Conservation (phyloP, 2,329 filamentous ascomycete genomes). For the Leptographium galeiforme region DNA sequence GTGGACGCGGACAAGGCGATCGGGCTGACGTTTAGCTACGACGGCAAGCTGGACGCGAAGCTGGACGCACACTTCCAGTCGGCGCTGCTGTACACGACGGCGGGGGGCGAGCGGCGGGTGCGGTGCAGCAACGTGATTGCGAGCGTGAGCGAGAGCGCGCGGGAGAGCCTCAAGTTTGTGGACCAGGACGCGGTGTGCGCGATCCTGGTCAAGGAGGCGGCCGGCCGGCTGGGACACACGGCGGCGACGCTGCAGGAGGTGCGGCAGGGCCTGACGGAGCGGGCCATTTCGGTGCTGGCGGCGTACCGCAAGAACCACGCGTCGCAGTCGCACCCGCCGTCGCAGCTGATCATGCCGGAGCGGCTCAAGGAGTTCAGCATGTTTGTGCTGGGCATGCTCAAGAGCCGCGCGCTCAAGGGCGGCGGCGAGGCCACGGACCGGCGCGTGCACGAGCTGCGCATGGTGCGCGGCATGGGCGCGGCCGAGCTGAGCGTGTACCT, state of each 20-base stretch:
- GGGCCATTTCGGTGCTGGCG: constrained; percentile 82
- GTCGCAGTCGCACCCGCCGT: constrained; percentile 67
- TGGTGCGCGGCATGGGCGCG: constrained; percentile 78
- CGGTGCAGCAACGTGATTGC: constrained; percentile 89
- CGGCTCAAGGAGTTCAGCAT: constrained; percentile 93
- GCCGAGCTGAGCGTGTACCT: constrained; percentile 82
- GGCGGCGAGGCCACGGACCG: constrained; percentile 84
- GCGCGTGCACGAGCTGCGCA: constrained; percentile 78
- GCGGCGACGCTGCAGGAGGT: constrained; percentile 74
- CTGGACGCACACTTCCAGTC: constrained; percentile 96
- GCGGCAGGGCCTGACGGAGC: constrained; percentile 70
- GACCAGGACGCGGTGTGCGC: constrained; percentile 89
- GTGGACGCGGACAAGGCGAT: constrained; percentile 91
- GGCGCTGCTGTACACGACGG: constrained; percentile 86
- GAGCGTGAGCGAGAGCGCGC: constrained; percentile 72
- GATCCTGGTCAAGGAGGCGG: constrained; percentile 85
- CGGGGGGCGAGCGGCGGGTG: constrained; percentile 76
- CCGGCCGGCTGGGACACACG: constrained; percentile 60
- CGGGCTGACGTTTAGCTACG: constrained; percentile 82
- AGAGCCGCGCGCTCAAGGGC: constrained; percentile 85
- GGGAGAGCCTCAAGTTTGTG: constrained; percentile 80
- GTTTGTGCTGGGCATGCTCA: constrained; percentile 84
- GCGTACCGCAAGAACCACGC: constrained; percentile 89
- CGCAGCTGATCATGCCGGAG: constrained; percentile 89
- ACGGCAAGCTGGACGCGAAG: constrained; percentile 94